Conservation (phyloP, 2,329 filamentous ascomycete species). For the Colletotrichum tanaceti region DNA sequence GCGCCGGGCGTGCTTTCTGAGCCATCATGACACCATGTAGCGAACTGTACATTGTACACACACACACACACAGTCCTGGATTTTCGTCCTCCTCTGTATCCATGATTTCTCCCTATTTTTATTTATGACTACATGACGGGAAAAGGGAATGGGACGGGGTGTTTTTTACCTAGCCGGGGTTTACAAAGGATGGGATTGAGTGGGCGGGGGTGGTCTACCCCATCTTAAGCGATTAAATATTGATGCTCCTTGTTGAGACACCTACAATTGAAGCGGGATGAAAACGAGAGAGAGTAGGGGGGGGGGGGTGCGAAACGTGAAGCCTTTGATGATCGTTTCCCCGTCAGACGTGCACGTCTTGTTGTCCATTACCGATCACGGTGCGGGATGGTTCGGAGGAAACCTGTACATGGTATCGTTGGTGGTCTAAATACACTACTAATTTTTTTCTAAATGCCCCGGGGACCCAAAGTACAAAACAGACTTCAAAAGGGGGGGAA, state of each 20-base stretch:
- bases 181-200: constrained; percentile 8
- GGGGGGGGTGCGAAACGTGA: too few relatives aligned
- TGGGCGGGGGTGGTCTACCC: too few relatives aligned
- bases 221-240: constrained; percentile 25
- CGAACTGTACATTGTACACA: constrained; percentile 14
- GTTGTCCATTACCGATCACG: too few relatives aligned
- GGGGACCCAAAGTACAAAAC: neutral
- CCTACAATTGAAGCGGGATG: constrained; percentile 22
- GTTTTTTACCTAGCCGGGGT: constrained; percentile 1
- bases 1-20: constrained; percentile 13
- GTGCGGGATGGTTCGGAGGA: neutral
- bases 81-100: neutral
- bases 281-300: neutral
- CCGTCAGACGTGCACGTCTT: neutral
- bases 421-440: constrained; percentile 30
- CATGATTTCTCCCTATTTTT: neutral
- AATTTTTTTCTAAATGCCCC: constrained; percentile 20
- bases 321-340: too few relatives aligned
- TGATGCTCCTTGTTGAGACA: constrained; percentile 29
- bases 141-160: constrained; percentile 9
- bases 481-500: too few relatives aligned
- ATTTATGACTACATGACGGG: constrained; percentile 21
- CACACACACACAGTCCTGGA: neutral
- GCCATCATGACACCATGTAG: constrained; percentile 3
- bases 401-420: constrained; percentile 35